Evolutionary conservation across 2,329 filamentous ascomycete species (phyloP), one percentile per base, ranked within the genome.

Genomic region (Pyrenophora graminea): DNA sequence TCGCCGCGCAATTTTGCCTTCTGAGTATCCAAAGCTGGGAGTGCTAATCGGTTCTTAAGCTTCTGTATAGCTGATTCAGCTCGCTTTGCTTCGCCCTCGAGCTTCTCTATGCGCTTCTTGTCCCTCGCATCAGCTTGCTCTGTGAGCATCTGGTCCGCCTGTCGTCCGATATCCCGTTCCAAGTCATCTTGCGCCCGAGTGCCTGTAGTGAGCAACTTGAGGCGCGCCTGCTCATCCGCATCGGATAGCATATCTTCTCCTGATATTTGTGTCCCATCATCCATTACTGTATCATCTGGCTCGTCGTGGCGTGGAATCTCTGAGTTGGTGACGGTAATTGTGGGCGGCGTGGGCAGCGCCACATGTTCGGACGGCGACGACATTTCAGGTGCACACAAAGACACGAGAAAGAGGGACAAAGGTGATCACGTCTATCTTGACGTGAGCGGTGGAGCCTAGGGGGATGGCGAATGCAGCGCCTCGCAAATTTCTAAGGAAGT

Each of bases 111-210:
- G 46, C 85, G 79, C 67, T 84, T 86, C 55, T 80, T 79, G 62
- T 88, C 85, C 17, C 84, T 79, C 66, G 85, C 82, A 63, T 86
- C 81, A 2, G 83, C 84, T 69, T 86, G 83, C 62, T 85, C 82
- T 6, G 76, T 77, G 39, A 87, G 77, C 39, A 86, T 66, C 59
- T 80, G 78, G 64, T 86, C 84, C 32, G 85, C 85, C 76, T 87
- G 82, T 38, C 80, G 79, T 23, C 83, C 82, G 57, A 97, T 95
- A 66, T 96, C 91, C 55, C 91, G 83, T 73, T 97, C 93, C 17
- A 97, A 77, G 52, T 97, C 92, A 76, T 92, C 87, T 71, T 97
- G 93, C 64, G 96, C 86, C 50, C 90, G 85, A n/a, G 70, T 63
- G 18, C 70, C 68, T 13, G 67, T 71, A n/a, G 70, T 71, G 36